These are phyloP conservation scores for Pseudocercospora ulei DNA, from an alignment of 2,329 filamentous ascomycete species.

Conservation along the genomic window DNA sequence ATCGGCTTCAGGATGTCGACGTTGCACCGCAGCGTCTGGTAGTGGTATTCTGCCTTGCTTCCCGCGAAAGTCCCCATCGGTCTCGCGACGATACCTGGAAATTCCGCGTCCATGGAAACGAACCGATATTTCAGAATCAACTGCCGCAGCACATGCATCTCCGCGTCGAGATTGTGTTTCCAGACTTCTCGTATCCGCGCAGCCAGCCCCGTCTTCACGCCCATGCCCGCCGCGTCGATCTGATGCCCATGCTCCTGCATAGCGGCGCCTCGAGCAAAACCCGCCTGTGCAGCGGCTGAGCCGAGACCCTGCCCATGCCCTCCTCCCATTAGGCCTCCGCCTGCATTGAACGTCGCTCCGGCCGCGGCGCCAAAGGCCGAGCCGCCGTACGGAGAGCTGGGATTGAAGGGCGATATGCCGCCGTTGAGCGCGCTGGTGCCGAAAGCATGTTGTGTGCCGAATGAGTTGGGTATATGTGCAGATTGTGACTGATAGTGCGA, in stretches of 20 bases:
- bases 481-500: conserved; percentile 30
- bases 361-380: conserved; percentile 30
- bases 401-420: conserved; percentile 35
- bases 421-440: conserved; percentile 35
- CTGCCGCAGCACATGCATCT: conserved; percentile 74
- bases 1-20: conserved; percentile 97
- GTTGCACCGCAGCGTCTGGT: conserved; percentile 93
- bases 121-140: conserved; percentile 87
- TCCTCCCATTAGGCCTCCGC: conserved; percentile 27
- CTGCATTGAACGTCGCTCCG: conserved; percentile 27
- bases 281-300: conserved; percentile 78
- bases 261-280: conserved; percentile 65
- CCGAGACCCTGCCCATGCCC: conserved; percentile 56
- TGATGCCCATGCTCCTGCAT: conserved; percentile 40
- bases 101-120: conserved; percentile 98
- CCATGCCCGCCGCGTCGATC: conserved; percentile 27
- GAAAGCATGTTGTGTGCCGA: conserved; percentile 34
- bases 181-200: conserved; percentile 91
- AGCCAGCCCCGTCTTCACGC: conserved; percentile 53
- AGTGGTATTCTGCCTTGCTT: conserved; percentile 95
- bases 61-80: conserved; percentile 82
- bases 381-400: conserved; percentile 25
- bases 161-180: conserved; percentile 81
- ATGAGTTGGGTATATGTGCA: conserved; percentile 35
- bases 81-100: conserved; percentile 91